Percentiles rank a stretch among this genome's conserved stretches.
phyloP scores from a whole-genome alignment of 306 rosid genomes.

The Trifolium dubium region DNA sequence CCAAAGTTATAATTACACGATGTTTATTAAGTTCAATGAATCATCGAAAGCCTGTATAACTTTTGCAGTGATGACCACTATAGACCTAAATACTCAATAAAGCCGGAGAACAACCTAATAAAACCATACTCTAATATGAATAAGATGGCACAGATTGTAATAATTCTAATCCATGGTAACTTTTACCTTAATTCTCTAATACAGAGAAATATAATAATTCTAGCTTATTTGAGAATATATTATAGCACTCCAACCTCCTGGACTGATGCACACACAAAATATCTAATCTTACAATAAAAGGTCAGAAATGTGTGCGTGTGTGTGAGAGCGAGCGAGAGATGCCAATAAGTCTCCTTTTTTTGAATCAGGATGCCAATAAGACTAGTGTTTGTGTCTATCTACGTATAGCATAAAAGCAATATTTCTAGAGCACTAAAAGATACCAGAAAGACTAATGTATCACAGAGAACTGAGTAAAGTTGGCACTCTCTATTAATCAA shows the following conservation, averaged over 20 bases:
- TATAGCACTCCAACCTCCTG: background rate
- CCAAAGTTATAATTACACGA: background rate
- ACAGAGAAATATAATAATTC: constrained; percentile 1
- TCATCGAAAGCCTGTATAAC: background rate
- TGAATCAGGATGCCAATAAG: background rate
- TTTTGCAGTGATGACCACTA: background rate
- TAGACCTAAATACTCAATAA: background rate
- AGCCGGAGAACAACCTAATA: background rate
- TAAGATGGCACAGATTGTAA: background rate
- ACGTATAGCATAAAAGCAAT: background rate
- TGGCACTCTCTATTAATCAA: background rate
- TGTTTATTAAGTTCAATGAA: background rate
- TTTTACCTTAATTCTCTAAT: background rate
- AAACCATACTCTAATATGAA: background rate
- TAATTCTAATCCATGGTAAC: background rate
- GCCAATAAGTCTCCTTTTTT: too few species aligned
- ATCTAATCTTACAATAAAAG: background rate
- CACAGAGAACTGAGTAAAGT: background rate
- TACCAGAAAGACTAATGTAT: background rate
- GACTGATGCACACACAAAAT: background rate
- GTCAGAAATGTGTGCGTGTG: background rate
- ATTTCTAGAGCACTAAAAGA: constrained; percentile 18
- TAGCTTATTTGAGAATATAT: background rate
- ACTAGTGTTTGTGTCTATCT: background rate
- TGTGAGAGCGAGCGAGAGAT: background rate